These are phyloP conservation scores for Mortierella sp. DNA, from an alignment of 371 early-diverging fungal species.

Conservation along the genomic window DNA sequence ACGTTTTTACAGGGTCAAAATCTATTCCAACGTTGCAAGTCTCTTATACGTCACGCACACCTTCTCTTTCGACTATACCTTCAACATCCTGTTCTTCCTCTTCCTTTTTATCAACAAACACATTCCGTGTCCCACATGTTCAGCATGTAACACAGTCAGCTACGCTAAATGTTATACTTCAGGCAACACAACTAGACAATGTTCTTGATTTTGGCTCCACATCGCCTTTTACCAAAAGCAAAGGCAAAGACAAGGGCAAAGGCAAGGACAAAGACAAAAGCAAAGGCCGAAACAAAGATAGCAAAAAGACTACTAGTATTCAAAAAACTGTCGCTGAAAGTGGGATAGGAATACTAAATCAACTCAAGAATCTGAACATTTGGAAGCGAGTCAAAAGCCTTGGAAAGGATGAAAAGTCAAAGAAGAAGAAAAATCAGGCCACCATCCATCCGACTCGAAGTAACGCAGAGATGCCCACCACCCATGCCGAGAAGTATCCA, in stretches of 20 bases:
- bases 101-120: not conserved
- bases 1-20: too few species aligned
- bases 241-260: not conserved
- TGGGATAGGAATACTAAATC: not conserved
- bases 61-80: not conserved
- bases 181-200: not conserved
- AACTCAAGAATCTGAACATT: not conserved
- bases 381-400: not conserved
- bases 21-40: too few species aligned
- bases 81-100: not conserved
- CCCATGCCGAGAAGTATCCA: too few species aligned
- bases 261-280: not conserved
- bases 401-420: not conserved
- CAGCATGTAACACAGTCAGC: not conserved
- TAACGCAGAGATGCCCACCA: too few species aligned
- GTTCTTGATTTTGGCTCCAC: not conserved
- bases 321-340: not conserved
- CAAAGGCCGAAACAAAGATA: too few species aligned
- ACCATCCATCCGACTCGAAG: too few species aligned
- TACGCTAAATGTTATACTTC: not conserved
- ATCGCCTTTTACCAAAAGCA: not conserved
- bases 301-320: too few species aligned
- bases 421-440: not conserved
- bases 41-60: not conserved
- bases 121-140: not conserved